A percentile compares a stretch with the other conserved stretches of the same genome.
Evolutionary conservation across 2,329 filamentous ascomycete species (phyloP).

Genomic region (Penicillium sp.): DNA sequence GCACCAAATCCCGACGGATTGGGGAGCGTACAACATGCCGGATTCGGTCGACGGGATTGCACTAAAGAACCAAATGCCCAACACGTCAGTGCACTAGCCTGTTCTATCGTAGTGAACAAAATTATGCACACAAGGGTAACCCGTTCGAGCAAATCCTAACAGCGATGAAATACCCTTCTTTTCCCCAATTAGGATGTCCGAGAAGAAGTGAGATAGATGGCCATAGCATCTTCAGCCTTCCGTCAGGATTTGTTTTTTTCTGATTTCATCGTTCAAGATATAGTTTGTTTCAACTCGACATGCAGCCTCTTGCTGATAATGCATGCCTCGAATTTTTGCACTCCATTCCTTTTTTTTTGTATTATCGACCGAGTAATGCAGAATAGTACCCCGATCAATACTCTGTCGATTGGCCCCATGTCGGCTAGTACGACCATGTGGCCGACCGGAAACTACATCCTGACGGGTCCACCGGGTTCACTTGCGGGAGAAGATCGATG

Average conservation of each 20-base stretch:
- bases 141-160: conserved; percentile 7
- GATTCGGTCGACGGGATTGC: neutral
- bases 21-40: conserved; percentile 8
- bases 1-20: conserved; percentile 1
- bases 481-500: neutral
- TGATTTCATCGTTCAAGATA: neutral
- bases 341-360: neutral
- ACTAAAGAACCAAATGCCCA: neutral
- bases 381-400: neutral
- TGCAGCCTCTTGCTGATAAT: neutral
- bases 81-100: neutral
- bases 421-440: neutral
- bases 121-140: neutral
- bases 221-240: neutral
- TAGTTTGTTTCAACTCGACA: neutral
- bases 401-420: neutral
- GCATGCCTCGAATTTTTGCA: neutral
- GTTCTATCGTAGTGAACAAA: neutral
- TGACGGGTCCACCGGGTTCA: neutral
- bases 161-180: conserved; percentile 11
- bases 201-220: neutral
- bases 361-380: neutral
- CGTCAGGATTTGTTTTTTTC: neutral
- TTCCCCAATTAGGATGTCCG: conserved; percentile 3
- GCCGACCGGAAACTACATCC: conserved; percentile 1